A percentile compares a stretch with the other conserved stretches of the same genome.
These are phyloP conservation scores for Cyclotella baltica DNA, from an alignment of 108 stramenopile genomes.

Conservation along the genomic window DNA sequence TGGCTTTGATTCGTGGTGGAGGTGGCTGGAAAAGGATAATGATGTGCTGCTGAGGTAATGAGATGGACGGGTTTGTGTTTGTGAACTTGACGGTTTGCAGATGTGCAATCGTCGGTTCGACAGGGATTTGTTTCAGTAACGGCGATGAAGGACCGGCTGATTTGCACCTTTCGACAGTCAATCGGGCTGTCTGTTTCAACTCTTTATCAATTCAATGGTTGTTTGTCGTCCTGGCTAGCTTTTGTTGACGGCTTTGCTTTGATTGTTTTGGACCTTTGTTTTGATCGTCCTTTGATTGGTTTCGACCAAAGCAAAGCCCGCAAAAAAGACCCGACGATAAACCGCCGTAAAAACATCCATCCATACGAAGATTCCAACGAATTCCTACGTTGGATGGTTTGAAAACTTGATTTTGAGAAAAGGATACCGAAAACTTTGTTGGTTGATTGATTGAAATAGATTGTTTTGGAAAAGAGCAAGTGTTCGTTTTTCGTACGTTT, in stretches of 20 bases:
- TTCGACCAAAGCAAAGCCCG: neutral
- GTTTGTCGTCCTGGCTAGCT: too few relatives aligned
- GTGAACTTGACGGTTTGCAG: neutral
- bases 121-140: too few relatives aligned
- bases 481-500: too few relatives aligned
- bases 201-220: too few relatives aligned
- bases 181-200: too few relatives aligned
- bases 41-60: neutral
- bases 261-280: too few relatives aligned
- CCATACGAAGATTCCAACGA: neutral
- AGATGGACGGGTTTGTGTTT: neutral
- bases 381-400: neutral
- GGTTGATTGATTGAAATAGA: neutral
- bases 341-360: neutral
- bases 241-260: too few relatives aligned
- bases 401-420: neutral
- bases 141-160: too few relatives aligned
- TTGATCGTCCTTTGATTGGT: too few relatives aligned
- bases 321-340: neutral
- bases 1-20: neutral
- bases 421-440: neutral
- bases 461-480: too few relatives aligned
- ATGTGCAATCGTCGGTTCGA: too few relatives aligned
- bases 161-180: too few relatives aligned
- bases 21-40: neutral